Evolutionary conservation across 495 filamentous ascomycete genomes (phyloP).

Genomic region (Podospora pseudoanserina): DNA sequence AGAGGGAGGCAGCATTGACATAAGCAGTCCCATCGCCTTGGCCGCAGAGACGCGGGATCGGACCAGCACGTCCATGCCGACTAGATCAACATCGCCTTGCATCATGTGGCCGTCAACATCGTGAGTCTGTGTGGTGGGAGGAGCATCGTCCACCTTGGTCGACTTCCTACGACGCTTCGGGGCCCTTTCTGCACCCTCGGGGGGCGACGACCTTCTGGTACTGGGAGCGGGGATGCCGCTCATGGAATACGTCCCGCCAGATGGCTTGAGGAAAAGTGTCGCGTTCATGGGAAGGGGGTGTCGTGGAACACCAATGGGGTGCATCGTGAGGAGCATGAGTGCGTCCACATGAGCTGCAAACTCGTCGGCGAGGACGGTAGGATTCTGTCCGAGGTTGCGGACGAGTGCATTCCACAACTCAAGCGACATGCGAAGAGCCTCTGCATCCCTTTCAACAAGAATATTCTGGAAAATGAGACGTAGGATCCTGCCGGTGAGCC

Average conservation of each 20-base stretch:
- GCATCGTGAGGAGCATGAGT: constrained; percentile 73
- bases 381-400: constrained; percentile 57
- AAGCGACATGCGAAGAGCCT: constrained; percentile 67
- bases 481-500: constrained; percentile 86
- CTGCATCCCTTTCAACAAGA: constrained; percentile 84
- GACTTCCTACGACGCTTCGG: constrained; percentile 76
- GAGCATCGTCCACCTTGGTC: constrained; percentile 72
- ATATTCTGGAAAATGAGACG: constrained; percentile 92
- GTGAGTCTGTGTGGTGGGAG: constrained; percentile 60
- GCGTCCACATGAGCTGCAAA: constrained; percentile 69
- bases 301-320: constrained; percentile 85
- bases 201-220: constrained; percentile 60
- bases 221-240: constrained; percentile 43
- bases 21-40: constrained; percentile 72
- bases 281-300: constrained; percentile 88
- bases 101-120: constrained; percentile 99
- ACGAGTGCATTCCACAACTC: constrained; percentile 83
- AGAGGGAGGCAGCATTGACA: constrained; percentile 56
- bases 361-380: constrained; percentile 57
- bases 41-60: constrained; percentile 84
- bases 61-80: constrained; percentile 81
- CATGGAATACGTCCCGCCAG: constrained; percentile 73
- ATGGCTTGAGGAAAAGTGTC: constrained; percentile 85
- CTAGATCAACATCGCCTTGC: constrained; percentile 90
- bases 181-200: constrained; percentile 43